Evolutionary conservation across 495 filamentous ascomycete genomes (phyloP).

Genomic region (Podospora pseudoanserina): DNA sequence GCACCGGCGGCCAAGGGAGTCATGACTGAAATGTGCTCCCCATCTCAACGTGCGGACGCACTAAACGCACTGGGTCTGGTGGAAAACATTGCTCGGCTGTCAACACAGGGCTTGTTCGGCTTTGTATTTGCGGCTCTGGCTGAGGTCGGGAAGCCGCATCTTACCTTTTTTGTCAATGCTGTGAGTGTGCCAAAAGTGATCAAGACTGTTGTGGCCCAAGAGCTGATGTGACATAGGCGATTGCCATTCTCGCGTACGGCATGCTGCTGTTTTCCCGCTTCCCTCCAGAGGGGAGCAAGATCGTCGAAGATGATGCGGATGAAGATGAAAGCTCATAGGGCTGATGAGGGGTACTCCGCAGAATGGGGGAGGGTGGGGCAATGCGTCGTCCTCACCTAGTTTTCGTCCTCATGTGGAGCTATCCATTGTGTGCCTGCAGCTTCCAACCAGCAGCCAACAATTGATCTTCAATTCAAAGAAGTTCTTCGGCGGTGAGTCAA

Average conservation of each 20-base stretch:
- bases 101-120: constrained; percentile 53
- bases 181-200: constrained; percentile 30
- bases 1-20: constrained; percentile 56
- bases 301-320: constrained; percentile 33
- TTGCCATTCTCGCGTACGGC: constrained; percentile 42
- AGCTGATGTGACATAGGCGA: constrained; percentile 11
- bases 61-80: constrained; percentile 55
- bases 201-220: neutral
- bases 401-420: neutral
- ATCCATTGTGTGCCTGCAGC: neutral
- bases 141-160: constrained; percentile 42
- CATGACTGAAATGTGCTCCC: constrained; percentile 52
- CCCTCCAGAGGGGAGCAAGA: constrained; percentile 42
- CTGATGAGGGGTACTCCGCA: neutral
- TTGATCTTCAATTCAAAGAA: no score
- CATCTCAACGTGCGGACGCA: constrained; percentile 47
- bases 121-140: constrained; percentile 52
- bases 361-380: neutral
- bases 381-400: neutral
- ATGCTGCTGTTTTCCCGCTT: constrained; percentile 48
- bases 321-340: neutral
- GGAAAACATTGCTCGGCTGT: constrained; percentile 51
- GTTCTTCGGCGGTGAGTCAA: no score
- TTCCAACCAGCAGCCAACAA: neutral
- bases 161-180: constrained; percentile 54